These are phyloP conservation scores for Umbelopsis sp. DNA, from an alignment of 371 early-diverging fungal genomes.

Conservation along the genomic window DNA sequence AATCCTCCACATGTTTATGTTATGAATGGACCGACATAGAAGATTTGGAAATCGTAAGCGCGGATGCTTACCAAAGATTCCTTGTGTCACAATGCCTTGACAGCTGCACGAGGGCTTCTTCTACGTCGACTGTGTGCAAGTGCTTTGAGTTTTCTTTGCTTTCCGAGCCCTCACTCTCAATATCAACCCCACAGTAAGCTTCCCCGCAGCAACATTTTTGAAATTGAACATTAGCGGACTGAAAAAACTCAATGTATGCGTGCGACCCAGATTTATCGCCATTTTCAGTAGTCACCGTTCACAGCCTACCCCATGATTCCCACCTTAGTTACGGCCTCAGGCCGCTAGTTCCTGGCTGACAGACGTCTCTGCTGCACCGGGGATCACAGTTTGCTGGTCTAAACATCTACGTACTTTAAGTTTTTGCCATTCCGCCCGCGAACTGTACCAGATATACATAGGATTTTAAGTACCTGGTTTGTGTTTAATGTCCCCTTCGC, in stretches of 20 bases:
- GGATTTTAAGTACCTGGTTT: too few species aligned
- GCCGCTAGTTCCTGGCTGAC: not conserved
- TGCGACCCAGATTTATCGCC: too few species aligned
- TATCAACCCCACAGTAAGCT: not conserved
- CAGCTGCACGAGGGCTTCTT: too few species aligned
- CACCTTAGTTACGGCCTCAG: too few species aligned
- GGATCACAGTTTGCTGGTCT: not conserved
- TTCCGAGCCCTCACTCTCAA: not conserved
- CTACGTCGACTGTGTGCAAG: too few species aligned
- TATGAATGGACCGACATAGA: too few species aligned
- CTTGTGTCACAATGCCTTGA: too few species aligned
- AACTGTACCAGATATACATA: not conserved
- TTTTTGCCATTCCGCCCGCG: not conserved
- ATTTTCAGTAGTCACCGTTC: not conserved
- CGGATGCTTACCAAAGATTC: too few species aligned
- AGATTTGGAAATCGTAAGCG: too few species aligned
- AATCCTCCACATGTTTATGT: not conserved
- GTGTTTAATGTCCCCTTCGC: too few species aligned
- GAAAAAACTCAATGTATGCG: too few species aligned
- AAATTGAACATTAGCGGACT: not conserved
- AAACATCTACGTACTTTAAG: not conserved
- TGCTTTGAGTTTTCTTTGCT: constrained; percentile 2
- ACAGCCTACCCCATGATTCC: too few species aligned
- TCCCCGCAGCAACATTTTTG: not conserved
- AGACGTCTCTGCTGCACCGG: not conserved